These are phyloP conservation scores for Naganishia albida DNA, from an alignment of 1,284 basidiomycete genomes.

Conservation along the genomic window DNA sequence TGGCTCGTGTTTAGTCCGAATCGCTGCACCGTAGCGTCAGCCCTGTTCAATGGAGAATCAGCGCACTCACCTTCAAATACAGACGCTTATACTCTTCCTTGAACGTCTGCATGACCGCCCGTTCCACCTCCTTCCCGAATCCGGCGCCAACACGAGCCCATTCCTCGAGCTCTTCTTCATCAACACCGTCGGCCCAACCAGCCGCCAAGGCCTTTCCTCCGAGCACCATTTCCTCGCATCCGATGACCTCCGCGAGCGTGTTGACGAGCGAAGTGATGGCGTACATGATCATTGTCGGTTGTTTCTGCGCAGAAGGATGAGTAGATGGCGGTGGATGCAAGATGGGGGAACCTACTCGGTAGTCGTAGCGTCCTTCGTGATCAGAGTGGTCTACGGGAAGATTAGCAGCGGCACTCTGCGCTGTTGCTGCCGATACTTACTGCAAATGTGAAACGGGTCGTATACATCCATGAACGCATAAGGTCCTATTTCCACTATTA, in stretches of 20 bases:
- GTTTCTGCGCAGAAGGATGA: slow-evolving; percentile 44
- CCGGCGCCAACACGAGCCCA: slow-evolving; percentile 67
- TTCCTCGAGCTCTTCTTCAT: slow-evolving; percentile 60
- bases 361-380: slow-evolving; percentile 79
- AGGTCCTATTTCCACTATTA: slow-evolving; percentile 60
- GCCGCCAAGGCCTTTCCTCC: slow-evolving; percentile 60
- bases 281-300: slow-evolving; percentile 61
- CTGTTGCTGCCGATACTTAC: slow-evolving; percentile 39
- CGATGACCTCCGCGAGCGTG: slow-evolving; percentile 76
- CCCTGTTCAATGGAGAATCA: background rate
- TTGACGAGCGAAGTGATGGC: slow-evolving; percentile 74
- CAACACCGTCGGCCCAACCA: slow-evolving; percentile 66
- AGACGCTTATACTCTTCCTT: slow-evolving; percentile 64
- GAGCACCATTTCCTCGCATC: slow-evolving; percentile 69
- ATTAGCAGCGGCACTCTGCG: background rate
- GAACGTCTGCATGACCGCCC: slow-evolving; percentile 61
- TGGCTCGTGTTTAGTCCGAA: slow-evolving; percentile 67
- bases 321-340: slow-evolving; percentile 21
- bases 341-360: slow-evolving; percentile 60
- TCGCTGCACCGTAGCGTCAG: slow-evolving; percentile 57
- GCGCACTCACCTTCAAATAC: slow-evolving; percentile 64
- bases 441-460: slow-evolving; percentile 83
- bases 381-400: slow-evolving; percentile 72
- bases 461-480: slow-evolving; percentile 96
- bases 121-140: slow-evolving; percentile 63